Conservation (phyloP, 2,329 filamentous ascomycete genomes). For the Fusarium armeniacum region DNA sequence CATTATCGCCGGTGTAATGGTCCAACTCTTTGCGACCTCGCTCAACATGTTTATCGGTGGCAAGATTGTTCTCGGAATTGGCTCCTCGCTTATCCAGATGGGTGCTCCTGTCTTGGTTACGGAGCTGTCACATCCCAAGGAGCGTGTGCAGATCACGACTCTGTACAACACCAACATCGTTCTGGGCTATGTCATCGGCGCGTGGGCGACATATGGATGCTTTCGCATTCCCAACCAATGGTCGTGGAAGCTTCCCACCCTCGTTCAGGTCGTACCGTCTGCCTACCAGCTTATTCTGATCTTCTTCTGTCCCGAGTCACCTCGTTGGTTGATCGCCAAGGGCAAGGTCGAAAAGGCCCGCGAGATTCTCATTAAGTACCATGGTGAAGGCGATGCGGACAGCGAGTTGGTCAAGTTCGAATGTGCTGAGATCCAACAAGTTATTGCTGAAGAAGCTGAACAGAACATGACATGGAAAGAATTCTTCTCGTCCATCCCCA, state of each 20-base stretch:
- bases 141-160: background rate
- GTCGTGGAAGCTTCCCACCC: background rate
- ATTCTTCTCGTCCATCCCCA: background rate
- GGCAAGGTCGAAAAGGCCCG: background rate
- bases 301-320: background rate
- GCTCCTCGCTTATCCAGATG: background rate
- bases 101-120: background rate
- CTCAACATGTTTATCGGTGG: background rate
- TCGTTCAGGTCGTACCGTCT: background rate
- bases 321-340: background rate
- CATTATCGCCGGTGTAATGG: background rate
- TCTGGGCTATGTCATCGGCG: background rate
- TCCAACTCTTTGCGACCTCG: background rate
- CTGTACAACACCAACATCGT: background rate
- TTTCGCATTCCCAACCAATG: background rate
- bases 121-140: background rate
- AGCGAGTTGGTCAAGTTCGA: background rate
- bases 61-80: background rate
- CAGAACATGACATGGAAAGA: background rate
- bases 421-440: background rate
- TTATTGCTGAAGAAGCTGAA: background rate
- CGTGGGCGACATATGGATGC: background rate
- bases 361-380: background rate
- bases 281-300: background rate
- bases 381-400: background rate